phyloP scores from a whole-genome alignment of 345 rosid species.

The Brassica incana region DNA sequence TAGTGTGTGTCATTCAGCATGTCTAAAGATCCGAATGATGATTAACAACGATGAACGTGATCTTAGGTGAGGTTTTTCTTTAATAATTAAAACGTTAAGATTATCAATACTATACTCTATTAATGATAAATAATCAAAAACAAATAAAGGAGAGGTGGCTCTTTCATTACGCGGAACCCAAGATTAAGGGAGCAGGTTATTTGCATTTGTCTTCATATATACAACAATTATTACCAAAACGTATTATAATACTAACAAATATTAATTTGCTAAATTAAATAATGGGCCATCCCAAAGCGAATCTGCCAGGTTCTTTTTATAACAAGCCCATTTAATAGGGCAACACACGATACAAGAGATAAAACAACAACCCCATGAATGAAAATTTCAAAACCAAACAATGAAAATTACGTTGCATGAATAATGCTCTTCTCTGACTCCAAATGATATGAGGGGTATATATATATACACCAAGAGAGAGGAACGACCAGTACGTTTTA shows the following conservation, averaged over 20 bases:
- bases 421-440: no score
- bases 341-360: not conserved
- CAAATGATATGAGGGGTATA: no score
- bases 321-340: slow-evolving; percentile 1
- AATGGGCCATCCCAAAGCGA: not conserved
- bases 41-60: slow-evolving; percentile 19
- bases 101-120: not conserved
- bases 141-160: slow-evolving; percentile 15
- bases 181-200: slow-evolving; percentile 36
- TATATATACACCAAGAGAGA: not conserved
- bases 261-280: not conserved
- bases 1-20: slow-evolving; percentile 19
- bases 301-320: not conserved
- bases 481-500: not conserved
- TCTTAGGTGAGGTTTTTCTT: slow-evolving; percentile 27
- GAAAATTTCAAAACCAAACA: no score
- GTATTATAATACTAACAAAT: not conserved
- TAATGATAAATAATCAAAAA: not conserved
- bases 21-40: slow-evolving; percentile 13
- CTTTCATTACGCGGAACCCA: slow-evolving; percentile 27
- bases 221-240: not conserved
- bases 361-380: no score
- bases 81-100: slow-evolving; percentile 7
- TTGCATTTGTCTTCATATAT: slow-evolving; percentile 20
- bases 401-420: no score